These are phyloP conservation scores for Fomitopsis schrenkii DNA, from an alignment of 1,284 basidiomycete species.

Conservation along the genomic window DNA sequence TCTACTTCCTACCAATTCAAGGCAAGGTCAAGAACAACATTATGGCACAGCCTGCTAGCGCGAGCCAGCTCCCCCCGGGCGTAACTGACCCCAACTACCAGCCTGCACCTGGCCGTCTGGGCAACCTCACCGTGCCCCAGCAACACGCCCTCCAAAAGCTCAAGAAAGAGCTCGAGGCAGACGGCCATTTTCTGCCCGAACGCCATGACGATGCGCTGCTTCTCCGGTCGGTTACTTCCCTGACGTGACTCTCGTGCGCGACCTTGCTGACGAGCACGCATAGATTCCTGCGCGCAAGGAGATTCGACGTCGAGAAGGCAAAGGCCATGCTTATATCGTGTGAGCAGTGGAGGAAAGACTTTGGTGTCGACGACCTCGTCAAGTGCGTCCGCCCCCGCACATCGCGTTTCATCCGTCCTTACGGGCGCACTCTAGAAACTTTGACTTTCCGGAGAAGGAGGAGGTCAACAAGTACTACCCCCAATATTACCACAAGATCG, in stretches of 20 bases:
- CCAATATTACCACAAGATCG: conserved; percentile 95
- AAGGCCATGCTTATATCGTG: conserved; percentile 83
- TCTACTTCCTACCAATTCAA: neutral
- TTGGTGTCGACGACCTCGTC: conserved; percentile 84
- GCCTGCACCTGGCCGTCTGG: conserved; percentile 74
- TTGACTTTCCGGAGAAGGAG: conserved; percentile 84
- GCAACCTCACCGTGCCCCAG: conserved; percentile 77
- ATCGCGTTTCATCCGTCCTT: neutral
- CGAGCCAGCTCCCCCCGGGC: conserved; percentile 53
- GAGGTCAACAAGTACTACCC: conserved; percentile 93
- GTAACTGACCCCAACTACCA: conserved; percentile 67
- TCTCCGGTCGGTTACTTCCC: conserved; percentile 47
- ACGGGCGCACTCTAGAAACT: conserved; percentile 50
- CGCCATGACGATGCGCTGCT: conserved; percentile 80
- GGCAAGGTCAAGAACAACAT: neutral
- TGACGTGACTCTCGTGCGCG: neutral
- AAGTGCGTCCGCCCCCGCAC: conserved; percentile 45
- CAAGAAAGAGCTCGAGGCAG: conserved; percentile 62
- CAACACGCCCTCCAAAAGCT: conserved; percentile 71
- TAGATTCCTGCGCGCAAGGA: conserved; percentile 89
- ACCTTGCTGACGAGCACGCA: neutral
- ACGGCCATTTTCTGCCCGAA: conserved; percentile 60
- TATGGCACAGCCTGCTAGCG: conserved; percentile 34
- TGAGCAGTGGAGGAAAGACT: conserved; percentile 91
- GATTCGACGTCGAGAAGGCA: conserved; percentile 82